Evolutionary conservation across 73 alveolate genomes (phyloP).

Genomic region (Paramecium caudatum): DNA sequence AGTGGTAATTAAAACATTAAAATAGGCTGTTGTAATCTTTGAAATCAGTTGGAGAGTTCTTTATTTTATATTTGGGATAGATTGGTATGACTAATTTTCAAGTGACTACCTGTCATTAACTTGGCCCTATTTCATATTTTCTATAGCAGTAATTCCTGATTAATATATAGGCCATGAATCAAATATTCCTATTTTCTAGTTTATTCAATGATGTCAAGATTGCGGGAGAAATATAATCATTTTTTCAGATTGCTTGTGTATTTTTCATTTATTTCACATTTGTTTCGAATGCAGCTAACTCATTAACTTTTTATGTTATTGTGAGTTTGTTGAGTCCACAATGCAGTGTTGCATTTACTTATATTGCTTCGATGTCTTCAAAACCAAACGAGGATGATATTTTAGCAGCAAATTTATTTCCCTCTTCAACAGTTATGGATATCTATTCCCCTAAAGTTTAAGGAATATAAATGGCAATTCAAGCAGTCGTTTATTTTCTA

Average conservation of each 20-base stretch:
- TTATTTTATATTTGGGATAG: constrained; percentile 2
- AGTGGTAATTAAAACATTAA: not conserved
- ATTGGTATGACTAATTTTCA: constrained; percentile 19
- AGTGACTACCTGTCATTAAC: not conserved
- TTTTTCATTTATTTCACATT: constrained; percentile 64
- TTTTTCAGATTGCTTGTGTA: constrained; percentile 40
- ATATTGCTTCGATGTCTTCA: constrained; percentile 63
- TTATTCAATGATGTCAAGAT: constrained; percentile 65
- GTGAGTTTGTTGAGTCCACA: constrained; percentile 64
- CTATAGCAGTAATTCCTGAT: constrained; percentile 27
- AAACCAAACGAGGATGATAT: not conserved
- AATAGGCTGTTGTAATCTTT: constrained; percentile 32
- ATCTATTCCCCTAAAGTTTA: not conserved
- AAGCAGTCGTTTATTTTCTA: constrained; percentile 40
- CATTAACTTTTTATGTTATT: not conserved
- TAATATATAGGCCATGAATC: constrained; percentile 38
- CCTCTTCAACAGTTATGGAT: not conserved
- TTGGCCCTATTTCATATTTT: constrained; percentile 67
- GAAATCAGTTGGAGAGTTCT: not conserved
- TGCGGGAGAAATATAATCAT: constrained; percentile 69
- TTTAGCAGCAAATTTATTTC: constrained; percentile 19
- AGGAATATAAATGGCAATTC: not conserved
- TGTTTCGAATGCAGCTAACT: constrained; percentile 20
- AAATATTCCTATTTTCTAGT: constrained; percentile 46
- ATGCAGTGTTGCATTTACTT: constrained; percentile 71